Base-by-base conservation (phyloP, 192 early-diverging fungal genomes). In the Coemansia sp. region DNA sequence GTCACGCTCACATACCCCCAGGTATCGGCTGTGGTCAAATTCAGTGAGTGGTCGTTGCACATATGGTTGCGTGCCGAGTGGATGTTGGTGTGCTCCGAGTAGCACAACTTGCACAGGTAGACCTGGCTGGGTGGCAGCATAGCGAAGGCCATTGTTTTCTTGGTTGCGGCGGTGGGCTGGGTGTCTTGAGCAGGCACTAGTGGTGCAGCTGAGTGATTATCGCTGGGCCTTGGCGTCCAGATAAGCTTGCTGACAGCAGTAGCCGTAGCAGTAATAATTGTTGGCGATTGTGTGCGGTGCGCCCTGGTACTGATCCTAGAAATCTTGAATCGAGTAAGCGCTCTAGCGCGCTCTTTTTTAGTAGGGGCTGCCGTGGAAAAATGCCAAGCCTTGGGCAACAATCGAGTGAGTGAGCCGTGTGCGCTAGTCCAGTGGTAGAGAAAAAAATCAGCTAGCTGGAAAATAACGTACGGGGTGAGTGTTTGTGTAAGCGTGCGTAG, bases 91-190 rank as follows among this genome's bases (percentile, higher is more conserved):
- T 67, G 66, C 36, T 63, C 62, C 18, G 73, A 36, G 33, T 73
- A 82, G 79, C 79, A 82, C 58, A 82, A 34, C 36, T 82, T 82
- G 74, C 79, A 82, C 62, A 82, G 74, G 65, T 82, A 82, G 20
- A 69, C 39, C 67, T 76, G 66, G 60, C 63, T 82, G 0, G 79
- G 79, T 10, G 79, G 79, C 11, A 74, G 79, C 79, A 82, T 82
- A 26, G 20, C 36, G 6, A 61, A 28, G 34, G 39, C 61, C 68
- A 70, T 70, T 39, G 16, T 55, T 42, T 26, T 14, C n/a, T 18
- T 58, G 26, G 10, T 35, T 8, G 11, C 6, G 24, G 16, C 59
- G 59, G 45, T n/a, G 24, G 56, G 23, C 37, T 50, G 45, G 3
- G 34, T 11, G 28, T 37, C 31, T 26, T 0, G 43, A 21, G 31